Conservation (phyloP, 495 filamentous ascomycete genomes). For the Clohesyomyces aquaticus region DNA sequence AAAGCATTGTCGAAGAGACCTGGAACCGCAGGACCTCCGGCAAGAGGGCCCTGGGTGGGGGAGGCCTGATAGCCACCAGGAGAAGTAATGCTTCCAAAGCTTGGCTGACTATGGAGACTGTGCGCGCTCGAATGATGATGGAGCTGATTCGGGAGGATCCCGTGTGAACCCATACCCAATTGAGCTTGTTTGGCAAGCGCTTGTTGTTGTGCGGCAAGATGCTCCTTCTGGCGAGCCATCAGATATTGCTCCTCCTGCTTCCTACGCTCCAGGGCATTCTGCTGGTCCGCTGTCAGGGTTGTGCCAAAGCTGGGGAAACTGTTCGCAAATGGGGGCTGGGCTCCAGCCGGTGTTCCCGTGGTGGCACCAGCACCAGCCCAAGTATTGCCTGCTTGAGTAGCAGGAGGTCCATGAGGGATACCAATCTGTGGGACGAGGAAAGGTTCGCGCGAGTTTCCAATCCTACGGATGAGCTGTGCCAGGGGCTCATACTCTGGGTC, state of each 20-base stretch:
- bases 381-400: conserved; percentile 53
- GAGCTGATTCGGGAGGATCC: conserved; percentile 60
- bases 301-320: conserved; percentile 98
- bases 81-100: conserved; percentile 89
- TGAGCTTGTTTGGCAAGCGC: conserved; percentile 74
- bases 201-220: conserved; percentile 78
- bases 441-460: conserved; percentile 95
- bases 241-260: conserved; percentile 98
- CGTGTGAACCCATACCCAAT: conserved; percentile 60
- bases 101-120: conserved; percentile 93
- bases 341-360: conserved; percentile 53
- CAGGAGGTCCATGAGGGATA: conserved; percentile 78
- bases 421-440: conserved; percentile 97
- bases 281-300: conserved; percentile 93
- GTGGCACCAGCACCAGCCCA: conserved; percentile 47
- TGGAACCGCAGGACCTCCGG: conserved; percentile 58
- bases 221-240: conserved; percentile 92
- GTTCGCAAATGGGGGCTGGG: conserved; percentile 91
- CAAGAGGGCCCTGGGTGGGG: conserved; percentile 70
- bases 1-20: conserved; percentile 77
- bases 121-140: conserved; percentile 94
- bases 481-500: conserved; percentile 93
- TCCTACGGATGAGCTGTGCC: conserved; percentile 92
- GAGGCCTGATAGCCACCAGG: conserved; percentile 75
- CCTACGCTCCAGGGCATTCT: conserved; percentile 91